Evolutionary conservation across 202 grass and related monocot species (phyloP), one percentile per base, ranked within the genome.

Genomic region (Alloteropsis angusta): DNA sequence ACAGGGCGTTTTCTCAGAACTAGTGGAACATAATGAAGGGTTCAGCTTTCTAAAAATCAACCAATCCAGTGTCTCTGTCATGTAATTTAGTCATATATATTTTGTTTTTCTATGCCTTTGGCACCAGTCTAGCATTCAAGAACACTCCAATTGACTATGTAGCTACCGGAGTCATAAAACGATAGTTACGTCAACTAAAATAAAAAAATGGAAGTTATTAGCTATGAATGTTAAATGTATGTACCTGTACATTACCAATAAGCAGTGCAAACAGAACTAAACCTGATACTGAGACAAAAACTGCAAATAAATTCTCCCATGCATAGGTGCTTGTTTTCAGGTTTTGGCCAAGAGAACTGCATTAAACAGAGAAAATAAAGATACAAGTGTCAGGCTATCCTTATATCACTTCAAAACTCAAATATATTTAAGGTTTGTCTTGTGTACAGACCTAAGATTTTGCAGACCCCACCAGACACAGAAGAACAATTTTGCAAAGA

Each of bases 391-490:
- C 36, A 74, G 44, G 37, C 12, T 60, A 60, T 80, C 18, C n/a
- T 49, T 53, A 52, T 42, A 1, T 65, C 26, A 16, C n/a, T 55
- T 42, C 36, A 64, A 56, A 58, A 60, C 42, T 41, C 13, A 43
- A 72, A 72, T 45, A 84, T 16, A 74, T 37, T 44, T 30, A 80
- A 76, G 39, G 5, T 46, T 82, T 50, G 44, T 47, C 3, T 68
- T 80, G 36, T 78, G 61, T 30, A 37, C 62, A 74, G 57, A 92
- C 94, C 91, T 97, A 59, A 97, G 86, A 85, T 97, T 97, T 86
- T 97, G 94, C 10, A 97, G 83, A 45, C 94, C 94, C 94, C 94
- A 97, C 89, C 94, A 97, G 86, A 97, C 83, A 85, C 94, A 97
- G 74, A 87, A 97, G 65, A 97, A 92, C 8, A 97, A 85, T 83